Evolutionary conservation across 352 stramenopile genomes (phyloP), one percentile per base, ranked within the genome.

Genomic region (Phytopythium helicoides): DNA sequence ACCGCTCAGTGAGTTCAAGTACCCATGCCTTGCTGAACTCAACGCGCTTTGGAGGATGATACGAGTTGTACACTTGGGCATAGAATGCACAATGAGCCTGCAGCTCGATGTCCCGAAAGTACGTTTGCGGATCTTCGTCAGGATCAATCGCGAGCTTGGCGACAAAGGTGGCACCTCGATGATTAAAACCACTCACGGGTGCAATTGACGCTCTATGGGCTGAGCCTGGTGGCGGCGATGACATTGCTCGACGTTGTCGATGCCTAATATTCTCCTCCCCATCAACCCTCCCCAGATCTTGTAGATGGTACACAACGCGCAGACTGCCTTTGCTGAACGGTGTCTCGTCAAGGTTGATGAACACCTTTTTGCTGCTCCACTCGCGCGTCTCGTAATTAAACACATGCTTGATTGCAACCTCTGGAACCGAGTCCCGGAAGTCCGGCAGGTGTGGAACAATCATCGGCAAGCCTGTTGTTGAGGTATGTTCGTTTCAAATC

Each of bases 101-200:
- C 18, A 94, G 63, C 64, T 96, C 86, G 41, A 92, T 92, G 54
- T 96, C 86, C 11, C 78, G 79, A 58, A 96, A 96, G 50, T 96
- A 96, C 49, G 85, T 94, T 52, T 93, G 78, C 36, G 85, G 84
- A 28, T 94, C 82, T 64, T 94, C 85, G 40, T 94, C 76, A 10
- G 82, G 84, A 45, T 96, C 83, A 44, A 96, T 94, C 12, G 84
- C 83, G 34, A 96, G 58, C 53, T 96, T 96, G 28, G 84, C 84
- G 8, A 96, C 85, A 53, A 90, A 91, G 41, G 66, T 92, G n/a
- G 58, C 65, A 18, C 25, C 25, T n/a, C 31, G 22, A 25, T n/a
- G 14, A 11, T 35, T n/a, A n/a, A n/a, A 25, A 18, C 44, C 37
- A 16, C 25, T 16, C n/a, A 37, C 15, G 7, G 15, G 16, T 9